phyloP scores from a whole-genome alignment of 1,139 yeast species.

The Kurtzmaniella quercitrusa region DNA sequence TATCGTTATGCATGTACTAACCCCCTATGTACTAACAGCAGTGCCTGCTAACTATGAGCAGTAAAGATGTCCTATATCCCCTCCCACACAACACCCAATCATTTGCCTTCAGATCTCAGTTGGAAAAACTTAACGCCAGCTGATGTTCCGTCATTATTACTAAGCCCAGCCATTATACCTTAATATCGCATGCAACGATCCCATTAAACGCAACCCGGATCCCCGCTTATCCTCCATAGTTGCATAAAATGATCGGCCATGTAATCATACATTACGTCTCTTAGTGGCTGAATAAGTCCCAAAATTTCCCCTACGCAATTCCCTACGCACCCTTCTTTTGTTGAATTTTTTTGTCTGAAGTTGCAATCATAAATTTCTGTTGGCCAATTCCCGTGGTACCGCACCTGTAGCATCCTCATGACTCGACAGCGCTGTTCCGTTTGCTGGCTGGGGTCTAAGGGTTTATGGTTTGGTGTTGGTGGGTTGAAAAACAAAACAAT shows the following conservation, averaged over 20 bases:
- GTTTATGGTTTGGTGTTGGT: neutral
- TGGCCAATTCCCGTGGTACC: neutral
- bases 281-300: no score
- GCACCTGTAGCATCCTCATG: neutral
- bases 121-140: slow-evolving; percentile 5
- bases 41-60: no score
- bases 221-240: neutral
- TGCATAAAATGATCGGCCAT: no score
- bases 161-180: neutral
- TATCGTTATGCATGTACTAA: no score
- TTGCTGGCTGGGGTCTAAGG: slow-evolving; percentile 1
- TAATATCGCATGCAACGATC: neutral
- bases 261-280: no score
- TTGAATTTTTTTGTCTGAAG: neutral
- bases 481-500: no score
- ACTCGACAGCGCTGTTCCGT: neutral
- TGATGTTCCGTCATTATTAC: neutral
- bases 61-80: no score
- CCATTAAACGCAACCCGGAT: neutral
- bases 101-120: slow-evolving; percentile 7
- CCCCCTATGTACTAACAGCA: no score
- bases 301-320: no score
- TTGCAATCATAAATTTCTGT: neutral
- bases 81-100: slow-evolving; percentile 2
- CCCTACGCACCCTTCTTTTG: neutral